Conservation (phyloP, 2,329 filamentous ascomycete genomes). For the Elsinoe australis region DNA sequence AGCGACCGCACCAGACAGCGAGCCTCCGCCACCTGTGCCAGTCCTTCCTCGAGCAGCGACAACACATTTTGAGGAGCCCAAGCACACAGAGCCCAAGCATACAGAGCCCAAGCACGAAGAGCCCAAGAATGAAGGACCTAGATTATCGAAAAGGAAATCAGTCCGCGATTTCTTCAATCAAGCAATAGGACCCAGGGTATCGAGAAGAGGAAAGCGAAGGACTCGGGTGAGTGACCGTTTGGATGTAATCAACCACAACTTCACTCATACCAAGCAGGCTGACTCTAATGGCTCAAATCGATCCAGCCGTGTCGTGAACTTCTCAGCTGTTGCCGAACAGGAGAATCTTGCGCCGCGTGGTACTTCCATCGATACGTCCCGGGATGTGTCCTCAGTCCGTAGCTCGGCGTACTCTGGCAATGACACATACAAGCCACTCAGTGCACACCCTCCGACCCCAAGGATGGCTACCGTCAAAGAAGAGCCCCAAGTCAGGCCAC, state of each 20-base stretch:
- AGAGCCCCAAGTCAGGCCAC: conserved; percentile 7
- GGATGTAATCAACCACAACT: no score
- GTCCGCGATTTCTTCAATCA: conserved; percentile 8
- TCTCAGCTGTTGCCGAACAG: conserved; percentile 6
- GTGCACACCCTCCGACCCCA: conserved; percentile 6
- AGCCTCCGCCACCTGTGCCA: conserved; percentile 8
- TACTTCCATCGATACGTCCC: background rate
- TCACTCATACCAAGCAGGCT: background rate
- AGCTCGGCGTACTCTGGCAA: conserved; percentile 9
- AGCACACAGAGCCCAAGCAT: background rate
- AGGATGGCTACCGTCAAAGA: conserved; percentile 4
- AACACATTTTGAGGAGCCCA: conserved; percentile 10
- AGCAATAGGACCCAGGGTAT: background rate
- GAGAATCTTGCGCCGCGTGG: background rate
- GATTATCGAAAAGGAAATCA: conserved; percentile 11
- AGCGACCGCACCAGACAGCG: conserved; percentile 6
- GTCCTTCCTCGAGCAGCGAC: background rate
- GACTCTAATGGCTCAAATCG: background rate
- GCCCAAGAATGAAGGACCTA: background rate
- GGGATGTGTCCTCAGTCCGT: conserved; percentile 1
- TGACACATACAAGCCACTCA: conserved; percentile 10
- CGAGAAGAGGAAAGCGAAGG: conserved; percentile 3
- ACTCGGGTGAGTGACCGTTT: conserved; percentile 1
- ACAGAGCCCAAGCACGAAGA: background rate
- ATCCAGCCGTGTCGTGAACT: conserved; percentile 2